Evolutionary conservation across 306 rosid genomes (phyloP).

Genomic region (Datisca glomerata): DNA sequence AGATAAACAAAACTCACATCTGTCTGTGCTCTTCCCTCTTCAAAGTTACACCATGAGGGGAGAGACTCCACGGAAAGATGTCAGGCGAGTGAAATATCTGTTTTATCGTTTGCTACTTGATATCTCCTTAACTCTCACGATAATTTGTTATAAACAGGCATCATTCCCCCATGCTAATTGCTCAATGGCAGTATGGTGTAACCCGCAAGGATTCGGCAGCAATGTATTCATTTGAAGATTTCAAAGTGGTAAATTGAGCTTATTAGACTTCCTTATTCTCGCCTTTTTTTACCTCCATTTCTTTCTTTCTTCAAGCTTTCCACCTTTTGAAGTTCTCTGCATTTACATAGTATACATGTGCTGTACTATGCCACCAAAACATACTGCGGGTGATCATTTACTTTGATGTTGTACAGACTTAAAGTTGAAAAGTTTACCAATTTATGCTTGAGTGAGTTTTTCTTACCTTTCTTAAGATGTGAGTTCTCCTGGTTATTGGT

Average conservation of each 20-base stretch:
- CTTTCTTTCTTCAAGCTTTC: no score
- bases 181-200: conserved; percentile 84
- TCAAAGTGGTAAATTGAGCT: conserved; percentile 51
- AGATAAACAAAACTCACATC: conserved; percentile 28
- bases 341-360: no score
- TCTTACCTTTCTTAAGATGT: no score
- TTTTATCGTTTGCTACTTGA: conserved; percentile 11
- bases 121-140: conserved; percentile 3
- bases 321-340: no score
- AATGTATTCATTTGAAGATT: conserved; percentile 57
- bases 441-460: no score
- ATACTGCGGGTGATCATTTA: no score
- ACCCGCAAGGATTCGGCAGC: conserved; percentile 73
- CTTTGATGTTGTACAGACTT: no score
- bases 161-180: conserved; percentile 66
- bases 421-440: no score
- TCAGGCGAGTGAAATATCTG: conserved; percentile 39
- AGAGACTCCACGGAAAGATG: conserved; percentile 48
- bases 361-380: no score
- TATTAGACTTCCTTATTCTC: background rate
- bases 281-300: background rate
- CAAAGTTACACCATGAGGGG: conserved; percentile 88
- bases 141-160: conserved; percentile 42
- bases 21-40: conserved; percentile 48
- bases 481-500: no score